These are phyloP conservation scores for Coemansia sp. DNA, from an alignment of 192 early-diverging fungal species.

Conservation along the genomic window DNA sequence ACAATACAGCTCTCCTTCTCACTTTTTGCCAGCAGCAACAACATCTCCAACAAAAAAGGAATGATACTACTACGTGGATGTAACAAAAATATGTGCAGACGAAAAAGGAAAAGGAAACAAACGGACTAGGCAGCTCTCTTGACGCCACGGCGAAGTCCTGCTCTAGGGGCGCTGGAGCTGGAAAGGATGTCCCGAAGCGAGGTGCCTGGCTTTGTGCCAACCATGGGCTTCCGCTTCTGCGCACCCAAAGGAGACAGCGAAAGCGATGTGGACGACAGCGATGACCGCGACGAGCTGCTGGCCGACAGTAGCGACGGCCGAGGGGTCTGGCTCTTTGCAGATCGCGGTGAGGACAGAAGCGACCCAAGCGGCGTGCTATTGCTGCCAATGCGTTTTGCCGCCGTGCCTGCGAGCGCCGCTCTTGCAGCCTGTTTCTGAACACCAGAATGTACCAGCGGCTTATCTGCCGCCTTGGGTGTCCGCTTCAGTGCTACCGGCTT, in stretches of 20 bases:
- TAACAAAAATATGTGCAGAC: background rate
- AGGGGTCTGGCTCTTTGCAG: background rate
- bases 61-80: too few species aligned
- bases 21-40: background rate
- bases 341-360: slow-evolving; percentile 27
- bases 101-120: too few species aligned
- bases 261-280: slow-evolving; percentile 17
- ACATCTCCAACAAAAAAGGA: too few species aligned
- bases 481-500: background rate
- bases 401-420: background rate
- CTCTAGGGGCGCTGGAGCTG: slow-evolving; percentile 34
- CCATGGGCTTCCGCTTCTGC: slow-evolving; percentile 10
- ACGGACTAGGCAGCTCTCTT: slow-evolving; percentile 16
- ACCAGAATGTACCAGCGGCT: background rate
- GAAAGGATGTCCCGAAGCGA: slow-evolving; percentile 33
- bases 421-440: background rate
- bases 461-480: background rate
- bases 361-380: slow-evolving; percentile 16
- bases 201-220: slow-evolving; percentile 9
- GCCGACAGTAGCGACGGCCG: slow-evolving; percentile 17
- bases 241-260: slow-evolving; percentile 13
- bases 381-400: slow-evolving; percentile 10
- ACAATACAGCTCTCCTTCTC: background rate
- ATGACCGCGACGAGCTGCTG: slow-evolving; percentile 15
- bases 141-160: slow-evolving; percentile 30